A percentile compares a stretch with the other conserved stretches of the same genome.
Evolutionary conservation across 768 basidiomycete genomes (phyloP).

Genomic region (Suillus fuscotomentosus): DNA sequence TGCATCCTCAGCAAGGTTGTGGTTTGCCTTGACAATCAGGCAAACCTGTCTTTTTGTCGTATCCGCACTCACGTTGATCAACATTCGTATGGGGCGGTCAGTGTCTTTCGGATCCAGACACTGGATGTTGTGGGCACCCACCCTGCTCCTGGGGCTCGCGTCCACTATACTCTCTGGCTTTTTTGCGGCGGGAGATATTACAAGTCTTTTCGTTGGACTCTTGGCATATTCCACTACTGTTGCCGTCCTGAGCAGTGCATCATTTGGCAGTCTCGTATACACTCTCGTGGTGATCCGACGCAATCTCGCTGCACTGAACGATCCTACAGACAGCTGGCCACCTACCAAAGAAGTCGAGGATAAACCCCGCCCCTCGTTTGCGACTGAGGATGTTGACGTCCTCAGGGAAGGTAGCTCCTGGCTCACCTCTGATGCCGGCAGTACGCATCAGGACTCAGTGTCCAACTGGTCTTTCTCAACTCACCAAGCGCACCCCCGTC

Average conservation of each 20-base stretch:
- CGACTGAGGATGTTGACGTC: conserved; percentile 69
- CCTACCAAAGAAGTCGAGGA: conserved; percentile 51
- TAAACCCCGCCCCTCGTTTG: conserved; percentile 60
- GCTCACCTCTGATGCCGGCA: conserved; percentile 66
- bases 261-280: conserved; percentile 57
- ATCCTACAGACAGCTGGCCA: conserved; percentile 58
- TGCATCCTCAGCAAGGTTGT: conserved; percentile 58
- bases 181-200: conserved; percentile 50
- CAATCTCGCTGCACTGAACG: conserved; percentile 56
- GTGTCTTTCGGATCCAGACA: conserved; percentile 69
- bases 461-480: conserved; percentile 78
- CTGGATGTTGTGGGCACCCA: conserved; percentile 74
- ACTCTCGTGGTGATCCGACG: conserved; percentile 66
- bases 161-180: conserved; percentile 62
- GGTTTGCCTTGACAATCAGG: conserved; percentile 64
- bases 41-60: conserved; percentile 69
- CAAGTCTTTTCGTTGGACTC: conserved; percentile 60
- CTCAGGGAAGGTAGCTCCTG: conserved; percentile 78
- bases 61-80: conserved; percentile 58
- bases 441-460: conserved; percentile 51
- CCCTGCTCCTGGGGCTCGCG: conserved; percentile 48
- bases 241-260: conserved; percentile 49
- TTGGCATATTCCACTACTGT: conserved; percentile 54
- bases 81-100: conserved; percentile 68
- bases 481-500: conserved; percentile 48